Evolutionary conservation across 805 yeast genomes (phyloP), one percentile per base, ranked within the genome.

Genomic region (Barnettozyma pratensis): DNA sequence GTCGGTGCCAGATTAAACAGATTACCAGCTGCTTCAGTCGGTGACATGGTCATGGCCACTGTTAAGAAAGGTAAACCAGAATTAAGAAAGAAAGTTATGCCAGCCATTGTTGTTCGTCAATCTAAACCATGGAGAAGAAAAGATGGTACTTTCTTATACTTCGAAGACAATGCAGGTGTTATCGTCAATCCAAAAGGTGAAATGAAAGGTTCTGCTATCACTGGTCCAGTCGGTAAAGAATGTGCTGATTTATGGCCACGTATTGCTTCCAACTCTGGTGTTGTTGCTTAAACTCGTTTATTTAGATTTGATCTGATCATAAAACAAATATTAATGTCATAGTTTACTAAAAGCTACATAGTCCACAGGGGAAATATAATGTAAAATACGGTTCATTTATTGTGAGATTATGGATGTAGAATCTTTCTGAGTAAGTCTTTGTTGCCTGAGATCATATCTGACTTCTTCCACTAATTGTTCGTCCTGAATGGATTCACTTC

Each of bases 171-270:
- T 73, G 99, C 99, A 63, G 99, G 99, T 85, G 99, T 95, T 76
- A 94, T 94, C 73, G 99, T 94, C 75, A 94, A 94, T 82, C 99
- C 99, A 74, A 94, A 94, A 94, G 99, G 99, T 83, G 99, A 94
- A 80, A 94, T 95, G 99, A 94, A 94, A 85, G 99, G 99, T 80
- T 95, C 99, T 65, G 99, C 99, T 71, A 94, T 94, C 76, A 95
- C 99, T 72, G 99, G 99, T 77, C 99, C 99, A 71, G 99, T 94
- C 73, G 98, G 97, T 76, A 94, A 94, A 82, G 99, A 94, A 83
- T 95, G 99, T 84, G 99, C 99, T 75, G 99, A 94, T 75, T 87
- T 94, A 77, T 94, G 99, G 99, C 99, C 99, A 76, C 89, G 99
- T 83, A 94, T 94, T 81, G 98, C 99, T 72, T 90, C 97, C 66